Evolutionary conservation across 139 green algal species (phyloP), one percentile per base, ranked within the genome.

Genomic region (Zygnema cylindricum): DNA sequence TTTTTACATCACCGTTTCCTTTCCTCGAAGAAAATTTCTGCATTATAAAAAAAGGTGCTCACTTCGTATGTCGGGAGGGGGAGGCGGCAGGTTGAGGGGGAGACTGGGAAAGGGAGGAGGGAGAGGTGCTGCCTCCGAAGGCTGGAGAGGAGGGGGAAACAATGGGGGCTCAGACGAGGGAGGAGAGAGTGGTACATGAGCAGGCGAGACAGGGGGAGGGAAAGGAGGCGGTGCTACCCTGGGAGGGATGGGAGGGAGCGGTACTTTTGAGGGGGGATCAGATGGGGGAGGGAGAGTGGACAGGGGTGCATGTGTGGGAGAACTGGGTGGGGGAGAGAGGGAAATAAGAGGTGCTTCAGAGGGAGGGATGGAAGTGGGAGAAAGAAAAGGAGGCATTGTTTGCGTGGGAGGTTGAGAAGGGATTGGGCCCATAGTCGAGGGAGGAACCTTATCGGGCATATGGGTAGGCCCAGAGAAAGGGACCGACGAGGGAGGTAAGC

Each of bases 11-110:
- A 33, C 42, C 35, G 23, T 40, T 21, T 22, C 42, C 22, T 33
- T 22, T 21, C 35, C 23, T 22, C 35, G 21, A 81, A 21, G 73
- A 16, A 40, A 81, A 40, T 81, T 35, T 16, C 30, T 40, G 73
- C 22, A 21, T 54, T 21, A n/a, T n/a, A n/a, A n/a, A n/a, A 41
- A 79, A 3, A 79, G 71, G 21, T 2, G 7, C 77, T 69, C 55
- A 84, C 77, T 43, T 84, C 77, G 2, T 32, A 33, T 38, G 40
- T 84, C 40, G 35, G 77, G 77, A 69, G 77, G 77, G 7, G 77
- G 77, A 32, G 77, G 77, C 77, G 77, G 77, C 77, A 84, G 40
- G 3, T 25, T 7, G 22, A 84, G 16, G 71, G 71, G 71, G 36
- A 30, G 57, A 30, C 30, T 30, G 30, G 57, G 57, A 30, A 25